Conservation (phyloP, 2,329 filamentous ascomycete species). For the Tothia fuscella region DNA sequence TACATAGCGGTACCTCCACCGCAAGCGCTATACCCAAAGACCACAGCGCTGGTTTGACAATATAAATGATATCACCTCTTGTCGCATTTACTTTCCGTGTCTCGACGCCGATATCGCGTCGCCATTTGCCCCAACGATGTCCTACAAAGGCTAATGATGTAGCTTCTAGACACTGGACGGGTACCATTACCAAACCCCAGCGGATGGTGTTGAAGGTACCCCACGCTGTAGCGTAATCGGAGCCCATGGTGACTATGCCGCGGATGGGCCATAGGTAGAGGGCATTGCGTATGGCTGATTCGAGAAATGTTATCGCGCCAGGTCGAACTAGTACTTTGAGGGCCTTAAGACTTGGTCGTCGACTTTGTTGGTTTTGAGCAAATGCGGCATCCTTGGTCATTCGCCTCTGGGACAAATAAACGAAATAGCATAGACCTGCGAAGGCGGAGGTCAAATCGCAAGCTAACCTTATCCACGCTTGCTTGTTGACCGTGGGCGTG, state of each 20-base stretch:
- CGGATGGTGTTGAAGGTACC: slow-evolving; percentile 62
- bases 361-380: not conserved
- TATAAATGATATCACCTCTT: slow-evolving; percentile 15
- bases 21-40: slow-evolving; percentile 42
- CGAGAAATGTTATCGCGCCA: slow-evolving; percentile 46
- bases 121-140: slow-evolving; percentile 50
- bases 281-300: slow-evolving; percentile 55
- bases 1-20: slow-evolving; percentile 50
- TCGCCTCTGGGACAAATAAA: slow-evolving; percentile 30
- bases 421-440: slow-evolving; percentile 48
- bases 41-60: slow-evolving; percentile 41
- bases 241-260: slow-evolving; percentile 51
- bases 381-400: not conserved
- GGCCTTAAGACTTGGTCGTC: slow-evolving; percentile 28
- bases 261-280: slow-evolving; percentile 60
- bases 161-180: slow-evolving; percentile 54
- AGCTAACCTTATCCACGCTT: slow-evolving; percentile 50
- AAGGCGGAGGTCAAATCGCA: slow-evolving; percentile 47
- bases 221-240: slow-evolving; percentile 54
- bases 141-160: slow-evolving; percentile 54
- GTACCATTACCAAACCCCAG: slow-evolving; percentile 65
- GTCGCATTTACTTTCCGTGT: slow-evolving; percentile 9
- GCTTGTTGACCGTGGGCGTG: slow-evolving; percentile 48
- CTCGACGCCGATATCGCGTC: slow-evolving; percentile 22
- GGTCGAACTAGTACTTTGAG: slow-evolving; percentile 44